These are phyloP conservation scores for Amphibolis antarctica DNA, from an alignment of 106 monocot species.

Conservation along the genomic window DNA sequence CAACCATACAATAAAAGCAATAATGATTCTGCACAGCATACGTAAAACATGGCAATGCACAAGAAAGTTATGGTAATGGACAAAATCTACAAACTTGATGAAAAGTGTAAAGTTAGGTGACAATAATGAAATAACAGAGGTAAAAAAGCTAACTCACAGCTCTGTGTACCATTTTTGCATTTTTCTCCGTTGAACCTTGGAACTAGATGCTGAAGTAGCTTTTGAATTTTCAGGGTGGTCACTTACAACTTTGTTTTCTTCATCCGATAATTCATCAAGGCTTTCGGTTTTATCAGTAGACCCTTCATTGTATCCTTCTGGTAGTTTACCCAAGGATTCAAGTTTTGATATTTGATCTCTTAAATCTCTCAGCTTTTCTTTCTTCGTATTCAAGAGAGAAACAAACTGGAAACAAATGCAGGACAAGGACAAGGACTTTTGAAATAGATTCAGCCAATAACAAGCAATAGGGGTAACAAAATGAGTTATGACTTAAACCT, in stretches of 20 bases:
- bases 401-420: constrained; percentile 54
- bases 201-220: constrained; percentile 12
- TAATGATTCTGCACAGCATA: no score
- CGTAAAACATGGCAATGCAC: no score
- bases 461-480: no score
- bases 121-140: no score
- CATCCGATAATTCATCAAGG: constrained; percentile 40
- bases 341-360: constrained; percentile 44
- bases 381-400: constrained; percentile 70
- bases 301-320: constrained; percentile 32
- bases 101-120: no score
- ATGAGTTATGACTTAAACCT: no score
- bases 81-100: no score
- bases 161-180: not conserved
- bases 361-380: constrained; percentile 71
- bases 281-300: constrained; percentile 52
- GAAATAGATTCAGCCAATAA: no score
- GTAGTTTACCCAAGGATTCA: constrained; percentile 17
- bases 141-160: no score
- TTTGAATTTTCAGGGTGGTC: constrained; percentile 21
- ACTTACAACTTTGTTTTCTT: constrained; percentile 15
- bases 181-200: constrained; percentile 25
- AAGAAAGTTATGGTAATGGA: no score
- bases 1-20: no score
- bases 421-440: not conserved